A percentile compares a stretch with the other conserved stretches of the same genome.
phyloP scores from a whole-genome alignment of 805 yeast species.

The Sugiyamaella americana region DNA sequence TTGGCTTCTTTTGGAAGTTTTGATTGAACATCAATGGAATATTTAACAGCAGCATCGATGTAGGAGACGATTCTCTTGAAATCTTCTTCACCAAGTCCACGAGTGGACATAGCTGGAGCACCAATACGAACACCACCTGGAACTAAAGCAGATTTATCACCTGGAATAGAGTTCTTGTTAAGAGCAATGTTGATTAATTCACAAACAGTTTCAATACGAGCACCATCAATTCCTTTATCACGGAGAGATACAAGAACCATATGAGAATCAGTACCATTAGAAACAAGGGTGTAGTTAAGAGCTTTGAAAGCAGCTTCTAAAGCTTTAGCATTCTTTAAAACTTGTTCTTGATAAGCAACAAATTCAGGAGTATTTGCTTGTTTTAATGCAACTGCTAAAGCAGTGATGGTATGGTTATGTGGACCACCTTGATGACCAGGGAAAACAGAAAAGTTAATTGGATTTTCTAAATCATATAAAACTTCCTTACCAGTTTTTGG shows the following conservation, averaged over 20 bases:
- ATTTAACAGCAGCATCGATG: constrained; percentile 72
- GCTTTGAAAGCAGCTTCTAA: constrained; percentile 69
- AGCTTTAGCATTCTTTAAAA: constrained; percentile 78
- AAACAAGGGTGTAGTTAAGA: constrained; percentile 74
- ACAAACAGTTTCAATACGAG: constrained; percentile 91
- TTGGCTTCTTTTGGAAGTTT: constrained; percentile 86
- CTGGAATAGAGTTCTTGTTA: constrained; percentile 97
- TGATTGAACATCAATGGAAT: constrained; percentile 70
- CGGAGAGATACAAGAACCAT: constrained; percentile 87
- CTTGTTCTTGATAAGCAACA: constrained; percentile 83
- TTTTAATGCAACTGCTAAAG: constrained; percentile 92
- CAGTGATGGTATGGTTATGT: constrained; percentile 98
- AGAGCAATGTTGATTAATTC: constrained; percentile 92
- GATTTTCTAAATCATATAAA: constrained; percentile 84
- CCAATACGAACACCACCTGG: constrained; percentile 98
- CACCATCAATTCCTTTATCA: constrained; percentile 91
- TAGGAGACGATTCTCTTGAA: constrained; percentile 72
- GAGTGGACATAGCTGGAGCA: constrained; percentile 97
- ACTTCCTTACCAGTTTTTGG: constrained; percentile 90
- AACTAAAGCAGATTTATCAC: constrained; percentile 92
- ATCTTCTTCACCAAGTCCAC: constrained; percentile 89
- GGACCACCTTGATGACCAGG: constrained; percentile 99
- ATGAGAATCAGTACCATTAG: constrained; percentile 96
- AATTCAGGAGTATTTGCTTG: constrained; percentile 90
- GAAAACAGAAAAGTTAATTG: constrained; percentile 97